Evolutionary conservation across 2,329 filamentous ascomycete genomes (phyloP), one percentile per base, ranked within the genome.

Genomic region (Neofusicoccum sp.): DNA sequence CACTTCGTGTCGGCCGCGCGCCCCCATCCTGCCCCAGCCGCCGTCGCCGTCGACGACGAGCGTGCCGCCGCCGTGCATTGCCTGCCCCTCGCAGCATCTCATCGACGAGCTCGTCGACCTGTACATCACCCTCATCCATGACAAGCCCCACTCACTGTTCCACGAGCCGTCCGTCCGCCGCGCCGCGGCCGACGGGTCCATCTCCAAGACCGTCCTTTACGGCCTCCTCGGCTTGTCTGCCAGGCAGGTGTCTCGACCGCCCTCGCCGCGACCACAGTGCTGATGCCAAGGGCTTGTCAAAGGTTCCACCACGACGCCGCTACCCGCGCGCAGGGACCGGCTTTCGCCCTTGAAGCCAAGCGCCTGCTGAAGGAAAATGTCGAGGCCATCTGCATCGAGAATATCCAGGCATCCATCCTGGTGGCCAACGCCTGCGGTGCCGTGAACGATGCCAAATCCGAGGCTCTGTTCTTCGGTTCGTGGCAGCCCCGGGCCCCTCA

Each of bases 351-450:
- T 66, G 70, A 29, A 66, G 68, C 14, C 63, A 70, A 59, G 50
- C 47, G 16, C 69, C 67, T 62, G 52, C 68, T 56, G 29, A 65
- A 61, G 64, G 68, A 56, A 67, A 66, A 78, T 58, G 64, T 79
- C 29, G 73, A 75, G 6, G 69, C 76, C n/a, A 70, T 79, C 14
- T 75, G 73, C 4, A 61, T 79, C 16, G 68, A 60, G 2, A 79
- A 75, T 1, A 69, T 79, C 8, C 79, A 80, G 65, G 76, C 76
- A 4, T 77, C 76, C 45, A 72, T 81, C 4, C 66, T 81, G 5
- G 66, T 80, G 0, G 78, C 75, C 2, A 74, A 74, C 3, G 71
- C 74, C 29, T 68, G 65, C 56, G 69, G 65, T 45, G 74, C 71
- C 3, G 74, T 79, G 14, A 72, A 73, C 1, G 68, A 79, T 14